phyloP scores from a whole-genome alignment of 116 monocot species.

The Papilionanthe hybrid region DNA sequence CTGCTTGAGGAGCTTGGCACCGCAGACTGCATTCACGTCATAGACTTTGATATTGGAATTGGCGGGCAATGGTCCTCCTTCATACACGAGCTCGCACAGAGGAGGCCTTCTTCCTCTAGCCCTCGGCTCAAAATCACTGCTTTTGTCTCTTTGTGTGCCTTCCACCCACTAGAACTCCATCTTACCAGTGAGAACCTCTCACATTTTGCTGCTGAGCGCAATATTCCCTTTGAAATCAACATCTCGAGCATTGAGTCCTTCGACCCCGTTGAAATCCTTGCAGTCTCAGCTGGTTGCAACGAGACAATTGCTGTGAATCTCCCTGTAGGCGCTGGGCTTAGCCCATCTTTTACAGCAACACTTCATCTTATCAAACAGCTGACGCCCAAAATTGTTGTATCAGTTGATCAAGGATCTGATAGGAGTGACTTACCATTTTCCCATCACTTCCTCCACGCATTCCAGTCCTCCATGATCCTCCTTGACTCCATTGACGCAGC shows the following conservation, averaged over 20 bases:
- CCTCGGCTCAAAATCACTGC: slow-evolving; percentile 59
- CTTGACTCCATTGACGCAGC: slow-evolving; percentile 83
- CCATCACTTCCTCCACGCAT: slow-evolving; percentile 52
- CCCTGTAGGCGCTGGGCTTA: slow-evolving; percentile 31
- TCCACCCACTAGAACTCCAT: slow-evolving; percentile 65
- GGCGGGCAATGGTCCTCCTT: slow-evolving; percentile 58
- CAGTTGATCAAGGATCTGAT: slow-evolving; percentile 69
- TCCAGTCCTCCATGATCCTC: slow-evolving; percentile 54
- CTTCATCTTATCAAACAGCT: slow-evolving; percentile 86
- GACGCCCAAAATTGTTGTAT: slow-evolving; percentile 66
- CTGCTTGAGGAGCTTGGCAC: slow-evolving; percentile 31
- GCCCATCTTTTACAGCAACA: slow-evolving; percentile 27
- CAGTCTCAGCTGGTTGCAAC: slow-evolving; percentile 13
- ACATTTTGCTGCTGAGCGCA: slow-evolving; percentile 66
- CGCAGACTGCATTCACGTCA: slow-evolving; percentile 27
- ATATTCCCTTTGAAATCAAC: slow-evolving; percentile 70
- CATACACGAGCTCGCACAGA: slow-evolving; percentile 55
- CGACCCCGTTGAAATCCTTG: slow-evolving; percentile 49
- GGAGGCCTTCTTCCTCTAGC: slow-evolving; percentile 13
- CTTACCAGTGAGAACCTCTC: slow-evolving; percentile 68
- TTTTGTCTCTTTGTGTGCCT: slow-evolving; percentile 41
- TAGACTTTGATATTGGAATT: slow-evolving; percentile 45
- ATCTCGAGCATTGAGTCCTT: slow-evolving; percentile 44
- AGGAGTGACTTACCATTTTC: slow-evolving; percentile 68
- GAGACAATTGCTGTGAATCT: slow-evolving; percentile 80